Base-by-base conservation (phyloP, 208 protist species). In the Vickermania ingenoplastis region DNA sequence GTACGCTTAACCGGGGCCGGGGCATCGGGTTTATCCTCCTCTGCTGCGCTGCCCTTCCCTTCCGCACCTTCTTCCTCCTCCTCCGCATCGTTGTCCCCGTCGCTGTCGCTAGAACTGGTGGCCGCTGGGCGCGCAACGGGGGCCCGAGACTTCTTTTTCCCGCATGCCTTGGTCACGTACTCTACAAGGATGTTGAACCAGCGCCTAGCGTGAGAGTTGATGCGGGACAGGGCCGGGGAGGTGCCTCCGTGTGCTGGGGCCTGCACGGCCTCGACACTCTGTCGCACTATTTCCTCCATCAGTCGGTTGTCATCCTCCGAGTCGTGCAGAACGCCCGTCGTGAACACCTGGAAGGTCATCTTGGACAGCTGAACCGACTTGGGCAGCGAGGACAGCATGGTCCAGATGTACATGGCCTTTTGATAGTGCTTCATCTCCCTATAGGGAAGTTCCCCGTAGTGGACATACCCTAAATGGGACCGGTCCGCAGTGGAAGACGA, bases 131-230 rank as follows among this genome's bases (percentile, higher is more conserved):
- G 57, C 24, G 61, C 31, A 13, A 58, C 54, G 2, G 51, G 53
- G 24, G 41, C 27, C 49, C 75, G 77, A 49, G 73, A 71, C 70
- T 84, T 83, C 57, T 86, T 88, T 31, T 81, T 88, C 1, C 84
- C 88, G 56, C 81, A 89, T 2, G 76, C 77, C 17, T 87, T 72
- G 1, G 63, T 75, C 13, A 91, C 83, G 61, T 86, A 89, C 61
- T 92, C 81, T 21, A 88, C 75, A 50, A 92, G 71, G 5, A 61
- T 67, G 30, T 86, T 75, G 51, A 95, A 92, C 85, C 88, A 95
- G 61, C 75, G 76, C 31, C 79, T 84, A 29, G 84, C 82, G 11
- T 77, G 72, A 2, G 73, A 86, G 2, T 59, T 55, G 24, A 90
- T 82, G 31, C 71, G 71, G 13, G 75, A 75, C 17, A 66, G 65